Conservation (phyloP, 2,329 filamentous ascomycete genomes). For the Pezicula rhizophila region DNA sequence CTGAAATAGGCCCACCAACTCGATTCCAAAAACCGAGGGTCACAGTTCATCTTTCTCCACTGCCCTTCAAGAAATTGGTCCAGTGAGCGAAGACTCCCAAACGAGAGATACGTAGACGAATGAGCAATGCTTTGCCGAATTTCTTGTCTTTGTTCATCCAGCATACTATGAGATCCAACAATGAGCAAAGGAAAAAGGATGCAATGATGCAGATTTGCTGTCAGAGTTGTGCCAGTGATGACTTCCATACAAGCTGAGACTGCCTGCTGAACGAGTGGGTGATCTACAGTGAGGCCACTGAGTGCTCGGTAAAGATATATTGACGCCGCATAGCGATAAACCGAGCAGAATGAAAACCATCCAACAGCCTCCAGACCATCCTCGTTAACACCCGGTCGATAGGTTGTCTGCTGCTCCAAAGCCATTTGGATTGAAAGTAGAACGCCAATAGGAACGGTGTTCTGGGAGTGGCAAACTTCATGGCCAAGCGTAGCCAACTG, state of each 20-base stretch:
- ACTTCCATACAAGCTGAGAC: constrained; percentile 31
- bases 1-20: constrained; percentile 23
- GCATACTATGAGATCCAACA: constrained; percentile 30
- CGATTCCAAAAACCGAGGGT: constrained; percentile 5
- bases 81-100: constrained; percentile 20
- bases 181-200: constrained; percentile 33
- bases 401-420: constrained; percentile 19
- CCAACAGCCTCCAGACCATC: constrained; percentile 18
- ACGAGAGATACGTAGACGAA: constrained; percentile 18
- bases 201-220: constrained; percentile 33
- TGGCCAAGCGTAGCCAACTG: constrained; percentile 29
- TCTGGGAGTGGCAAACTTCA: constrained; percentile 18
- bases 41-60: constrained; percentile 18
- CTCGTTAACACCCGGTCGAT: constrained; percentile 8
- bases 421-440: constrained; percentile 19
- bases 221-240: constrained; percentile 30
- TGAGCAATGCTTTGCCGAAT: constrained; percentile 18
- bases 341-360: constrained; percentile 33
- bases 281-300: constrained; percentile 32
- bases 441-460: constrained; percentile 18
- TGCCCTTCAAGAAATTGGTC: constrained; percentile 17
- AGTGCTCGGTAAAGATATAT: constrained; percentile 38
- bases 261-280: constrained; percentile 35
- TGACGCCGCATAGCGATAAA: constrained; percentile 27
- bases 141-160: constrained; percentile 22